Evolutionary conservation across 257 asterid genomes (phyloP).

Genomic region (Capsicum rhomboideum): DNA sequence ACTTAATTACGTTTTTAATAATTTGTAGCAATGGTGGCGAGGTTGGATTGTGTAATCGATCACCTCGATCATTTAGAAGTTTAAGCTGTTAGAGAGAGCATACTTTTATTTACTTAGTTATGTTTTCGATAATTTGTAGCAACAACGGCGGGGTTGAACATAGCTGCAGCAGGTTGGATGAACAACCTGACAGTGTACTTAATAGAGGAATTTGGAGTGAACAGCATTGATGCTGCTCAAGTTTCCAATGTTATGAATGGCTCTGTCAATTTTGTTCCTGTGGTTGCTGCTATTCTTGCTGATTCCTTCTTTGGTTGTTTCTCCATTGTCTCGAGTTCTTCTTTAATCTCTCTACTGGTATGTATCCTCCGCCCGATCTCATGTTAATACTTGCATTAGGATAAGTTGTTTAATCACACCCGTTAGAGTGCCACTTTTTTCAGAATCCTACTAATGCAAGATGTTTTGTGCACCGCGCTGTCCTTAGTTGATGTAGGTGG

Average conservation of each 20-base stretch:
- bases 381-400: no score
- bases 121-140: background rate
- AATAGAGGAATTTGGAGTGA: constrained; percentile 15
- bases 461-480: no score
- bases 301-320: constrained; percentile 26
- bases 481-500: no score
- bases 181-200: constrained; percentile 19
- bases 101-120: background rate
- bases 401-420: background rate
- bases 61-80: background rate
- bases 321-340: constrained; percentile 19
- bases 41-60: no score
- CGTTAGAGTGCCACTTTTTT: no score
- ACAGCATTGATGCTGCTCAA: constrained; percentile 23
- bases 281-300: constrained; percentile 24
- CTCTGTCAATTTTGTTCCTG: constrained; percentile 17
- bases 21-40: no score
- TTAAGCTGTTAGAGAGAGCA: background rate
- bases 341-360: constrained; percentile 19
- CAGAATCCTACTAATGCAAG: no score
- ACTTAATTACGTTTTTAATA: no score
- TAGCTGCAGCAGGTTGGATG: constrained; percentile 21
- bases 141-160: constrained; percentile 6
- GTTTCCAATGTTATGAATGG: constrained; percentile 15
- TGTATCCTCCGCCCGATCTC: background rate